phyloP scores from a whole-genome alignment of 495 filamentous ascomycete species.

The Daldinia decipiens region DNA sequence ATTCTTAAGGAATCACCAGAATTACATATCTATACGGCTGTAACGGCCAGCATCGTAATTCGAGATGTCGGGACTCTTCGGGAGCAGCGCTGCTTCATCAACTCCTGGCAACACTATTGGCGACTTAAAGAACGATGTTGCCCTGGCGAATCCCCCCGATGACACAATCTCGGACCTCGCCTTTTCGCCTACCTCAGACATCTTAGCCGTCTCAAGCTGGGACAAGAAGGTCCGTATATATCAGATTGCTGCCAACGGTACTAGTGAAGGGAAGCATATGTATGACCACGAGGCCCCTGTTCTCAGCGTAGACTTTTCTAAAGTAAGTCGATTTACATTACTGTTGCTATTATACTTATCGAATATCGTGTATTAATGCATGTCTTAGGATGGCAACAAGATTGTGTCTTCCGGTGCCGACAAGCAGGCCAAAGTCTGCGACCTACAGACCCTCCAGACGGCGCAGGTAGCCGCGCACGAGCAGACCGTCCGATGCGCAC shows the following conservation, averaged over 20 bases:
- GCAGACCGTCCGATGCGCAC: slow-evolving; percentile 74
- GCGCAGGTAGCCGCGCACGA: slow-evolving; percentile 78
- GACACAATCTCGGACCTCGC: slow-evolving; percentile 86
- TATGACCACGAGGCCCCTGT: slow-evolving; percentile 82
- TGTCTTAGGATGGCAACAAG: slow-evolving; percentile 64
- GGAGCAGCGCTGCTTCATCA: slow-evolving; percentile 51
- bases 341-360: neutral
- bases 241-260: slow-evolving; percentile 76
- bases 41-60: neutral
- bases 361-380: neutral
- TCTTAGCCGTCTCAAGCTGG: slow-evolving; percentile 89
- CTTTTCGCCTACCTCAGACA: slow-evolving; percentile 81
- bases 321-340: slow-evolving; percentile 62
- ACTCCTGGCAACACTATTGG: slow-evolving; percentile 76
- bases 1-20: neutral
- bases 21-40: neutral
- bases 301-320: slow-evolving; percentile 82
- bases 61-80: slow-evolving; percentile 77
- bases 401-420: slow-evolving; percentile 79
- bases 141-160: slow-evolving; percentile 77
- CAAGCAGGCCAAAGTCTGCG: slow-evolving; percentile 79
- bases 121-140: slow-evolving; percentile 89
- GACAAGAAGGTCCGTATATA: slow-evolving; percentile 95
- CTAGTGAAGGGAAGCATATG: slow-evolving; percentile 78
- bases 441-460: slow-evolving; percentile 66